A percentile compares a stretch with the other conserved stretches of the same genome.
Conservation (phyloP, 2,329 filamentous ascomycete genomes). For the Fusarium agapanthi region DNA sequence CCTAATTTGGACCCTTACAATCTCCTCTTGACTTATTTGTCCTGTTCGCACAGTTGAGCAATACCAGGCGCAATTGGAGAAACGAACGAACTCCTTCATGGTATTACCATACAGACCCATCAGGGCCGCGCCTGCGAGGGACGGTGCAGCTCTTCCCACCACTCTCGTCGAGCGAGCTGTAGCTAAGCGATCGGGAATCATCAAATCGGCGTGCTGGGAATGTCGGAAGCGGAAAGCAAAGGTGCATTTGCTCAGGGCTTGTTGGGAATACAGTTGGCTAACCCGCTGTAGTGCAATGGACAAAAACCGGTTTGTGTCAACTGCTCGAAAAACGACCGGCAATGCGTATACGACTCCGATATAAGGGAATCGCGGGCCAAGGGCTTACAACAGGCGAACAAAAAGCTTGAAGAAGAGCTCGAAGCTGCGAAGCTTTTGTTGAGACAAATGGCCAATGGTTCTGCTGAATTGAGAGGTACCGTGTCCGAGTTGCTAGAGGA, state of each 20-base stretch:
- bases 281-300: background rate
- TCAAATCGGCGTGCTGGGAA: constrained; percentile 11
- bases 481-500: background rate
- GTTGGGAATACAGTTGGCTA: accelerated
- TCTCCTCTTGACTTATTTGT: background rate
- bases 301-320: background rate
- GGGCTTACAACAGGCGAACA: background rate
- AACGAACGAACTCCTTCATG: background rate
- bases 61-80: background rate
- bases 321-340: background rate
- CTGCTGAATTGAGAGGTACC: background rate
- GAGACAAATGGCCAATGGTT: background rate
- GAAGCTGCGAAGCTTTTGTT: background rate
- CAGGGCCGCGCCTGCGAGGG: background rate
- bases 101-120: background rate
- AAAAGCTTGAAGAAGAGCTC: background rate
- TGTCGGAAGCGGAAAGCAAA: constrained; percentile 9
- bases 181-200: background rate
- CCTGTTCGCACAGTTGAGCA: accelerated
- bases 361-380: background rate
- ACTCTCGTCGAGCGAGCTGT: background rate
- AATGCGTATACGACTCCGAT: constrained; percentile 14
- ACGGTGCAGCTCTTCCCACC: background rate
- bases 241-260: background rate
- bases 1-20: background rate